These are phyloP conservation scores for Apostasia shenzhenica DNA, from an alignment of 106 monocot species.

Conservation along the genomic window DNA sequence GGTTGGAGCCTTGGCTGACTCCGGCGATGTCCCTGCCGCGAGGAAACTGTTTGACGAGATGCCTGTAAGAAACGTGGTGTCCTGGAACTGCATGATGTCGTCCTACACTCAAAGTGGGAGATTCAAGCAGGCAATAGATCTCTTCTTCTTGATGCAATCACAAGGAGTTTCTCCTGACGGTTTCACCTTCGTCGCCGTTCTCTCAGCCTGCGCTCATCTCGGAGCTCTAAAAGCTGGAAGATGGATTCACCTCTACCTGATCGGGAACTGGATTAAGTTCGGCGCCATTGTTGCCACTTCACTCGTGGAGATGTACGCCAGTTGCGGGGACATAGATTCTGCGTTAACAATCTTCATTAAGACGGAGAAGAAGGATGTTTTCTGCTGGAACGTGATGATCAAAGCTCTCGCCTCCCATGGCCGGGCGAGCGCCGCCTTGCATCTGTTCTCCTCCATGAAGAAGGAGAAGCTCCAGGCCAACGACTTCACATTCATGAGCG, in stretches of 20 bases:
- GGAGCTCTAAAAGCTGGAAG: slow-evolving; percentile 24
- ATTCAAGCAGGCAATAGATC: slow-evolving; percentile 17
- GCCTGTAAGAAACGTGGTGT: slow-evolving; percentile 22
- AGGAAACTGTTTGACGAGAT: slow-evolving; percentile 27
- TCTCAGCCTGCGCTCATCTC: slow-evolving; percentile 31
- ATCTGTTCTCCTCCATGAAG: slow-evolving; percentile 21
- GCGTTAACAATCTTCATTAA: slow-evolving; percentile 27
- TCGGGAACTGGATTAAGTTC: slow-evolving; percentile 5
- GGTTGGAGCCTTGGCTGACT: slow-evolving; percentile 5
- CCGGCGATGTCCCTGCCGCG: slow-evolving; percentile 7
- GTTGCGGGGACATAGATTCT: slow-evolving; percentile 31
- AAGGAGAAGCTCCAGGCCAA: slow-evolving; percentile 14
- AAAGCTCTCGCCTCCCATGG: slow-evolving; percentile 28
- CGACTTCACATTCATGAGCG: slow-evolving; percentile 32
- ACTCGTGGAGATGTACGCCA: slow-evolving; percentile 39
- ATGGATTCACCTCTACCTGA: slow-evolving; percentile 28
- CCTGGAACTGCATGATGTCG: slow-evolving; percentile 42
- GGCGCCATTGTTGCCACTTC: slow-evolving; percentile 22
- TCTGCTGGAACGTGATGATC: slow-evolving; percentile 47
- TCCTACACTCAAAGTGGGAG: slow-evolving; percentile 14
- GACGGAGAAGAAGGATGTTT: slow-evolving; percentile 27
- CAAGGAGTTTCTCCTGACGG: slow-evolving; percentile 19
- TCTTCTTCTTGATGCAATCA: slow-evolving; percentile 25
- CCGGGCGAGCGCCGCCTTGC: slow-evolving; percentile 12
- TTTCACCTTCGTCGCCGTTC: slow-evolving; percentile 22